Evolutionary conservation across 1,284 basidiomycete genomes (phyloP), one percentile per base, ranked within the genome.

Genomic region (Waitea zeae): DNA sequence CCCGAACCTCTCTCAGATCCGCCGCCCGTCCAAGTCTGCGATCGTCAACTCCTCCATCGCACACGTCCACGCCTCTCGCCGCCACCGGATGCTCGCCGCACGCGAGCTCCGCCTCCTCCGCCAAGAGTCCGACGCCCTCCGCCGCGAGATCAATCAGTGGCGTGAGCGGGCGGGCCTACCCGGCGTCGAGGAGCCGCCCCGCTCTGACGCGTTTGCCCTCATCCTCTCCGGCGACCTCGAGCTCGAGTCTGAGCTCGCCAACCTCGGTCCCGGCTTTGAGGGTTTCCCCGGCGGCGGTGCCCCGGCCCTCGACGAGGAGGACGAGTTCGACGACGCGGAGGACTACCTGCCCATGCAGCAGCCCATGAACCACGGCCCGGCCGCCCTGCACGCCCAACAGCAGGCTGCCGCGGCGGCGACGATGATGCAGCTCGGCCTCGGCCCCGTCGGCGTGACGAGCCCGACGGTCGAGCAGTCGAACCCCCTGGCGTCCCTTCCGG

Each of bases 11-110:
- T 81, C 81, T 13, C 71, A 82, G 46, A 82, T 88, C 56, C 79
- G 88, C 42, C 76, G 90, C 31, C 90, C 89, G 1, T 88, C 82
- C 53, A 96, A 96, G 59, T 84, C 81, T 12, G 80, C 83, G 39
- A 93, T 95, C 51, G 89, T 96, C 54, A 93, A 92, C 59, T 87
- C 81, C 31, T 79, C 73, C 41, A 89, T 90, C 50, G 72, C 81
- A 0, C 76, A 89, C 52, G 70, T 90, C 44, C 77, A 81, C 48
- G 71, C 78, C 33, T 77, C 80, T 36, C 74, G 87, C 40, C 67
- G 82, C 34, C 80, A 86, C 49, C 74, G 86, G 38, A 57, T 79
- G 30, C 60, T 83, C 37, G 83, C 84, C 15, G 68, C 80, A 9
- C 69, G 74, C 43, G 76, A 88, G 50, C 63, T 89, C 34, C 77